Conservation (phyloP, 1,139 yeast genomes). For the Torulaspora globosa region DNA sequence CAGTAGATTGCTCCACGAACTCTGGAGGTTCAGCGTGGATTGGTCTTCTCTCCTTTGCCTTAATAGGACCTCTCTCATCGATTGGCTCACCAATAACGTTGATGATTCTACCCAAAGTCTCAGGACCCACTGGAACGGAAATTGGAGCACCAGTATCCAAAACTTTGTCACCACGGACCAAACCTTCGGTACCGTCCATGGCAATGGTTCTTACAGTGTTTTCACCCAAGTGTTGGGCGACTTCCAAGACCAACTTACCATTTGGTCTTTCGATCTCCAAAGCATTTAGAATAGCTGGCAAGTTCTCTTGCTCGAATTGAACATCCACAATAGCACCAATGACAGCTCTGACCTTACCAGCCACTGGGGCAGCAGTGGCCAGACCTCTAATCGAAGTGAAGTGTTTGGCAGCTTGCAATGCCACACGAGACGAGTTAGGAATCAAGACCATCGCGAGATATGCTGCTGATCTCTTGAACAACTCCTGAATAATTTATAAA, state of each 20-base stretch:
- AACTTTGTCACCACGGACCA: conserved; percentile 94
- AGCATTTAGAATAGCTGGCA: conserved; percentile 97
- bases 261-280: conserved; percentile 75
- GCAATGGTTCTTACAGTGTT: conserved; percentile 99
- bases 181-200: conserved; percentile 99
- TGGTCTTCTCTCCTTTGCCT: conserved; percentile 88
- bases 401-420: conserved; percentile 86
- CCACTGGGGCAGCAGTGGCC: conserved; percentile 74
- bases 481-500: neutral
- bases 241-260: conserved; percentile 84
- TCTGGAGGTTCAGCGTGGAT: conserved; percentile 97
- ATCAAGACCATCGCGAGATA: conserved; percentile 12
- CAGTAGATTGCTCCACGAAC: conserved; percentile 94
- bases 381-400: conserved; percentile 71
- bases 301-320: conserved; percentile 94
- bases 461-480: conserved; percentile 5
- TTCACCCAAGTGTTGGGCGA: conserved; percentile 99
- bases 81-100: conserved; percentile 99
- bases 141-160: conserved; percentile 97
- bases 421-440: conserved; percentile 85
- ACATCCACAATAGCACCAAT: conserved; percentile 99
- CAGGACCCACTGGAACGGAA: conserved; percentile 98
- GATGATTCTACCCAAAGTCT: conserved; percentile 96
- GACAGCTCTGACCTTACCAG: conserved; percentile 95
- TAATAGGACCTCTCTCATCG: conserved; percentile 99